phyloP scores from a whole-genome alignment of 257 asterid genomes.

The Phtheirospermum japonicum region DNA sequence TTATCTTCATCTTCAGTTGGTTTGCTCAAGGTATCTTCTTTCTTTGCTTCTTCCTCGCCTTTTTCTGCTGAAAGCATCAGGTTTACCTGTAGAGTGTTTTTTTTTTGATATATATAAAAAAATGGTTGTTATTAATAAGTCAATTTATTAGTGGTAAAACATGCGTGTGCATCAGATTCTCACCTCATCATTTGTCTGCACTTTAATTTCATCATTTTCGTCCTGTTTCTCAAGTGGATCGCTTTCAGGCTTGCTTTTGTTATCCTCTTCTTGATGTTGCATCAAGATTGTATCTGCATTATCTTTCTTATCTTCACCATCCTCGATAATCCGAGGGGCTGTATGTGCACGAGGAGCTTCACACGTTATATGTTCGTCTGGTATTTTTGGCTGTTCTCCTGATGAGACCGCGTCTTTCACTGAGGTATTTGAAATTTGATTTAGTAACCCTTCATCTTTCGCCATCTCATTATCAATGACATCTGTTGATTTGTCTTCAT shows the following conservation, averaged over 20 bases:
- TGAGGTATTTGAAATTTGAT: conserved; percentile 21
- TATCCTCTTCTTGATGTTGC: conserved; percentile 25
- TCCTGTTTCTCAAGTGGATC: conserved; percentile 27
- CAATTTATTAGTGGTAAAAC: conserved; percentile 19
- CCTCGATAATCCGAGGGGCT: conserved; percentile 21
- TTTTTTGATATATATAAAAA: background rate
- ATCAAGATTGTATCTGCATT: conserved; percentile 11
- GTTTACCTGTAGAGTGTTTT: conserved; percentile 41
- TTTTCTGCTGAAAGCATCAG: conserved; percentile 23
- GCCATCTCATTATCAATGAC: conserved; percentile 14
- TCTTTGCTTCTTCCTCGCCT: conserved; percentile 26
- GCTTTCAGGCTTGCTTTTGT: conserved; percentile 21
- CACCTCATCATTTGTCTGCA: conserved; percentile 38
- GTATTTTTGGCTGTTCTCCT: conserved; percentile 22
- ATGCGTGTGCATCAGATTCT: conserved; percentile 4
- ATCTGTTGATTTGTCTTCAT: conserved; percentile 24
- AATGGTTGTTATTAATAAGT: conserved; percentile 9
- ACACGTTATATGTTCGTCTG: conserved; percentile 11
- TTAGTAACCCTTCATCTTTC: conserved; percentile 22
- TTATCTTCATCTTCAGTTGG: conserved; percentile 26
- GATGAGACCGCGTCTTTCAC: conserved; percentile 19
- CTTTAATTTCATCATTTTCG: conserved; percentile 28
- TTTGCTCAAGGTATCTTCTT: conserved; percentile 22
- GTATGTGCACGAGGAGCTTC: conserved; percentile 22
- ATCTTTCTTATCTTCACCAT: conserved; percentile 22